Percentiles rank a stretch among this genome's conserved stretches.
These are phyloP conservation scores for Thecaphora thlaspeos DNA, from an alignment of 1,284 basidiomycete species.

Conservation along the genomic window DNA sequence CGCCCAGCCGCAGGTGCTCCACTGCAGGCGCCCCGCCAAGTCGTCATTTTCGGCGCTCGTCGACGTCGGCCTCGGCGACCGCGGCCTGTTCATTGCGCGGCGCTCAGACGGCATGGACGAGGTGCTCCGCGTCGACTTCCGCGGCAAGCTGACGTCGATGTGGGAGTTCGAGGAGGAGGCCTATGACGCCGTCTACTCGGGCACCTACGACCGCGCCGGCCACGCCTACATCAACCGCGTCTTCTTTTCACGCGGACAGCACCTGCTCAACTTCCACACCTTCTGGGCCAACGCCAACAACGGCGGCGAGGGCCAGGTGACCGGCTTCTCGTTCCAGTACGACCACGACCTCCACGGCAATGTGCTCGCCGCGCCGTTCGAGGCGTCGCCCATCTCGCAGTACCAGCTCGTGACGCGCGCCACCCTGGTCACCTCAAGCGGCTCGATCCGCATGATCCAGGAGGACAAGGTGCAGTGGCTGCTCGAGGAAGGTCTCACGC, in stretches of 20 bases:
- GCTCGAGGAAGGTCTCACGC: constrained; percentile 76
- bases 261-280: constrained; percentile 63
- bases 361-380: constrained; percentile 62
- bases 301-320: constrained; percentile 64
- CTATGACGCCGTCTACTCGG: constrained; percentile 58
- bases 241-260: constrained; percentile 61
- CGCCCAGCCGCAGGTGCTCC: constrained; percentile 33
- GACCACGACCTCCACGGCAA: constrained; percentile 72
- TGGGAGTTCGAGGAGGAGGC: constrained; percentile 56
- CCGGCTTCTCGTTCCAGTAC: constrained; percentile 71
- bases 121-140: constrained; percentile 36
- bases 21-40: constrained; percentile 23
- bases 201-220: constrained; percentile 66
- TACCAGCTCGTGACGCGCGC: constrained; percentile 62
- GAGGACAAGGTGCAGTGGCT: constrained; percentile 70
- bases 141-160: constrained; percentile 30
- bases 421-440: constrained; percentile 72
- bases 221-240: constrained; percentile 69
- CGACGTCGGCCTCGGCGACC: constrained; percentile 45
- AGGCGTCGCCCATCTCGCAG: constrained; percentile 62
- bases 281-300: constrained; percentile 64
- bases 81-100: constrained; percentile 41
- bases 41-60: constrained; percentile 24
- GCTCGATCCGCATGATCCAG: constrained; percentile 75
- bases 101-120: constrained; percentile 41